Conservation (phyloP, 75 land plant genomes). For the Pinus taeda region DNA sequence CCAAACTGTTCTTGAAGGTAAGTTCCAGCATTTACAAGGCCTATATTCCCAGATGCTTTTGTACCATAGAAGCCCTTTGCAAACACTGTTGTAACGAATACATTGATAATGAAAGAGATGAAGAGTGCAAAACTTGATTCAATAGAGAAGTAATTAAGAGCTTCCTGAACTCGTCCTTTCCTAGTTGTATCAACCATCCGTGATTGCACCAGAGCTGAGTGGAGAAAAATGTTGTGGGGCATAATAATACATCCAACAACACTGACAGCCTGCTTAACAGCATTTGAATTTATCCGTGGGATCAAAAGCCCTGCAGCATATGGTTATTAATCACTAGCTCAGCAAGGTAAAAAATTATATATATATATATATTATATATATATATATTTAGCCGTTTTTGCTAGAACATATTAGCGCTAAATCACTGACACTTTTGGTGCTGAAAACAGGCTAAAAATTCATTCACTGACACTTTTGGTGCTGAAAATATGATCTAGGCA, state of each 20-base stretch:
- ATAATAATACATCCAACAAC: conserved; percentile 91
- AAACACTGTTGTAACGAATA: conserved; percentile 93
- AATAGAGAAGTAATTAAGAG: conserved; percentile 81
- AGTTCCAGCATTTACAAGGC: conserved; percentile 87
- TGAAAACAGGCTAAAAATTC: no score
- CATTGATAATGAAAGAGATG: conserved; percentile 82
- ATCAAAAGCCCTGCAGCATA: conserved; percentile 63
- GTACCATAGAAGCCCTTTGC: conserved; percentile 92
- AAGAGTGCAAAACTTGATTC: conserved; percentile 83
- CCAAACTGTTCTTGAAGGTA: conserved; percentile 84
- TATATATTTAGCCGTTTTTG: no score
- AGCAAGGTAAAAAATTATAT: no score
- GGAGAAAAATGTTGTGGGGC: conserved; percentile 95
- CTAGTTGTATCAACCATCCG: conserved; percentile 63
- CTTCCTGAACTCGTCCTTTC: conserved; percentile 71
- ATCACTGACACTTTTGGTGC: no score
- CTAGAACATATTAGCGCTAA: no score
- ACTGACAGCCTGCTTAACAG: conserved; percentile 81
- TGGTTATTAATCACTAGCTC: neutral
- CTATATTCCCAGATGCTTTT: conserved; percentile 54
- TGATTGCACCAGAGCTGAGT: conserved; percentile 97
- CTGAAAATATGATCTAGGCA: neutral
- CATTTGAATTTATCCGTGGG: conserved; percentile 68
- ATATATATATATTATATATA: no score
- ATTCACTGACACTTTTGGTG: no score